Base-by-base conservation (phyloP, 345 rosid species). In the Eutrema yunnanense region DNA sequence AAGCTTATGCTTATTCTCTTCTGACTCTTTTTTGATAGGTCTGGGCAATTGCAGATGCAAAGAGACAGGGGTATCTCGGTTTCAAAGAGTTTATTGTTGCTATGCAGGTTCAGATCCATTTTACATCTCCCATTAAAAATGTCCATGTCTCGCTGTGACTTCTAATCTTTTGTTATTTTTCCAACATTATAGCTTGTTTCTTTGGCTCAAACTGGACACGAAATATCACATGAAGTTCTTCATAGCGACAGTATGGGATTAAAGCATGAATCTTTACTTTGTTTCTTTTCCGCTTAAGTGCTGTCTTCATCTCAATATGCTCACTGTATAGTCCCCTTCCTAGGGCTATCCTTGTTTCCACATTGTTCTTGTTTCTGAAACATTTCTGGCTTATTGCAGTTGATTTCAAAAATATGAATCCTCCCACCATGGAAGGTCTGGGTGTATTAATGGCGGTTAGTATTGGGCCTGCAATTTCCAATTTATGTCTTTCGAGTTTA, bases 11-110 rank as follows among this genome's bases (percentile, higher is more conserved):
- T 34, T 9, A 49, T 69, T 62, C 34, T 19, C 50, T 53, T 46
- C 8, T 64, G 57, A 9, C 22, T 19, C 0, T 14, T 14, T 69
- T 37, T 7, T 54, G 61, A 36, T 73, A 94, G 98, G 85, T 91
- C 32, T 94, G 98, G 98, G 95, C 98, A 5, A 86, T 86, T 74
- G 89, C 97, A 37, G 97, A 91, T 86, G 84, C 96, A 33, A 94
- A 85, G 81, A 78, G 96, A 41, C 97, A 88, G 52, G 95, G 97
- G 61, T 94, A 81, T 77, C 92, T 90, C 63, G 90, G 94, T 65
- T 84, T 90, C 73, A 79, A 44, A 59, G 98, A 93, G 65, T 93
- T 90, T 76, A 67, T 87, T 14, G 65, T 69, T 67, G 87, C 96
- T 51, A 93, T 93, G 88, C 87, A 87, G 96, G 94, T 82, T 71